phyloP scores from a whole-genome alignment of 139 green algal species.

The Closterium sp. region DNA sequence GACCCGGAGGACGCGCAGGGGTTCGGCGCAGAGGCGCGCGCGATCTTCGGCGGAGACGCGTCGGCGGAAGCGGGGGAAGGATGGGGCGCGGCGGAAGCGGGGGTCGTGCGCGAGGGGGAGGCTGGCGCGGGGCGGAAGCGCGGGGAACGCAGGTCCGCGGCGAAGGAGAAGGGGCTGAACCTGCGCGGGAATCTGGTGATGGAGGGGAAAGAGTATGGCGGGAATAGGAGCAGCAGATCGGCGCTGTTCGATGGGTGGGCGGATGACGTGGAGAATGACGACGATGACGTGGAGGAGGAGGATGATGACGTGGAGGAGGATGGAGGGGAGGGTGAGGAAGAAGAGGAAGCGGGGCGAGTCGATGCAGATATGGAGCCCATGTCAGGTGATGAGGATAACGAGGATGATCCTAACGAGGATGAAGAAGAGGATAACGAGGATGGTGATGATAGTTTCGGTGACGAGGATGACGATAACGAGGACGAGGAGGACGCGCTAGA shows the following conservation, averaged over 20 bases:
- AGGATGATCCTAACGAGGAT: neutral
- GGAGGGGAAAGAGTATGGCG: neutral
- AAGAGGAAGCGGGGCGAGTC: too few relatives aligned
- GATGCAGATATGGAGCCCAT: too few relatives aligned
- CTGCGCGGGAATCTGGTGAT: neutral
- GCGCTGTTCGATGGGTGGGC: slow-evolving; percentile 17
- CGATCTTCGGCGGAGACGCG: slow-evolving; percentile 8
- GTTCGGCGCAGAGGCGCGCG: slow-evolving; percentile 1
- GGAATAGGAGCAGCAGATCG: slow-evolving; percentile 11
- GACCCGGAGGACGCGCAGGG: neutral
- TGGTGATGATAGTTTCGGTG: neutral
- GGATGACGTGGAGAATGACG: slow-evolving; percentile 19
- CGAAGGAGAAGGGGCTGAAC: neutral
- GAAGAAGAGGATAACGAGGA: neutral
- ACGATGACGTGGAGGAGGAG: neutral
- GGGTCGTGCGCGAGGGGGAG: neutral
- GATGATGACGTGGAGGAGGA: neutral
- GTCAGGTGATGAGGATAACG: neutral
- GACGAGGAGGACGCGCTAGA: neutral
- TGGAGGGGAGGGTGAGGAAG: neutral
- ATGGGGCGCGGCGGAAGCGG: neutral
- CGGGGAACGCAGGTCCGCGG: neutral
- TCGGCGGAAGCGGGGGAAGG: neutral
- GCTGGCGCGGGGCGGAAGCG: neutral
- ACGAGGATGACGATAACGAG: neutral